phyloP scores from a whole-genome alignment of 495 filamentous ascomycete genomes.

The Penicillium chermesinum region DNA sequence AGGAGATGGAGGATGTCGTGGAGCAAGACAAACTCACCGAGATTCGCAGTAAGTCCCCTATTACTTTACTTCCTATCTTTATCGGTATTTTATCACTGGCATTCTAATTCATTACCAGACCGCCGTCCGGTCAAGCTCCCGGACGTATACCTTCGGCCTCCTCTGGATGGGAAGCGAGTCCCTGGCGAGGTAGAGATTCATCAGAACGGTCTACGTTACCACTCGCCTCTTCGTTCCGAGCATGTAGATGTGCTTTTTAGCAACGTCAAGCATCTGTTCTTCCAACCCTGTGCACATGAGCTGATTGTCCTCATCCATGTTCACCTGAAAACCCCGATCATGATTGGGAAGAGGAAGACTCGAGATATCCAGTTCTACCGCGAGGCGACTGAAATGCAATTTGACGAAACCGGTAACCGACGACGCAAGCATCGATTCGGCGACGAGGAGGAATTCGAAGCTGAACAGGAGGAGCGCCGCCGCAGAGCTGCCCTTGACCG shows the following conservation, averaged over 20 bases:
- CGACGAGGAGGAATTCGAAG: constrained; percentile 98
- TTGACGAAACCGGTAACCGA: constrained; percentile 97
- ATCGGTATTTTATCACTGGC: constrained; percentile 2
- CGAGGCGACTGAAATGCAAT: constrained; percentile 97
- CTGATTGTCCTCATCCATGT: constrained; percentile 97
- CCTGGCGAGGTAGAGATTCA: constrained; percentile 95
- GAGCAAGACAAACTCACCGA: constrained; percentile 96
- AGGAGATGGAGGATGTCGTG: constrained; percentile 99
- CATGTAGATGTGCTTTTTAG: constrained; percentile 95
- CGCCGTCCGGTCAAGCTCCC: constrained; percentile 81
- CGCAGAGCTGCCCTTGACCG: constrained; percentile 87
- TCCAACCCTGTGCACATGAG: constrained; percentile 94
- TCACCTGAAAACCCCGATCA: constrained; percentile 95
- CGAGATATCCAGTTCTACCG: constrained; percentile 98
- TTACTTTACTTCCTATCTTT: background rate
- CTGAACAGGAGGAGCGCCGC: constrained; percentile 93
- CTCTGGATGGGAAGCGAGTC: constrained; percentile 91
- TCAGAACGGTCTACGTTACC: constrained; percentile 96
- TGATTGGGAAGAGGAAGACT: constrained; percentile 98
- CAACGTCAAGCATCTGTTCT: constrained; percentile 98
- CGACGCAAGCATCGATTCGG: constrained; percentile 98
- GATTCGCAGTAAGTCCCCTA: constrained; percentile 63
- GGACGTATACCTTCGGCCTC: constrained; percentile 89
- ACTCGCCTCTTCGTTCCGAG: constrained; percentile 74
- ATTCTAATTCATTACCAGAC: constrained; percentile 42